Evolutionary conservation across 345 rosid species (phyloP), one percentile per base, ranked within the genome.

Genomic region (Salix viminalis): DNA sequence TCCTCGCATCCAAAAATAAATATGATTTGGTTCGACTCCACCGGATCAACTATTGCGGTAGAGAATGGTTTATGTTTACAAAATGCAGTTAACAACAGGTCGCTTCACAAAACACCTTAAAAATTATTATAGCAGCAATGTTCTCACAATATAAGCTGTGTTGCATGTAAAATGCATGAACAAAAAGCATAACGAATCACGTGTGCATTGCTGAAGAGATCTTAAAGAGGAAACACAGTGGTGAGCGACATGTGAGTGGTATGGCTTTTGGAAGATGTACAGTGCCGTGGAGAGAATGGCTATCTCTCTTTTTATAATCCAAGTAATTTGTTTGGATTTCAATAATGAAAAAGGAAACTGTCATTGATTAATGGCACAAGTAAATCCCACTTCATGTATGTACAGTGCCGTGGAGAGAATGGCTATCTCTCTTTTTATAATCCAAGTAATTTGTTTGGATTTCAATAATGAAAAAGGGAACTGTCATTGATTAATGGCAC

Each of bases 371-470:
- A 9, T 56, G 23, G 23, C 12, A 56, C 5, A n/a, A 56, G 2
- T 10, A 56, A n/a, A 28, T 42, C 52, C 21, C 24, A 13, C 2
- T 24, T 4, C 39, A 21, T 36, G 60, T 41, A 68, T 23, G 70
- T n/a, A 64, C 21, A 71, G 46, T 18, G 16, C 19, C 24, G 3
- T 34, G 52, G n/a, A 12, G 56, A 16, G 34, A 76, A 76, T 85
- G 89, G 73, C 77, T 46, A 24, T 87, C 90, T 24, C 85, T 84
- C 66, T 46, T 62, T 24, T 16, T 78, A 21, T 37, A 67, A 68
- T 8, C 75, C 72, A 77, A 34, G 28, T 4, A n/a, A n/a, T 58
- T 10, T 58, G 62, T n/a, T 58, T 58, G 4, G 2, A n/a, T 7
- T 56, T n/a, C 0, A n/a, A 11, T 10, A 58, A 58, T 58, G 12